Evolutionary conservation across 805 yeast species (phyloP).

Genomic region (Suhomyces pyralidae): DNA sequence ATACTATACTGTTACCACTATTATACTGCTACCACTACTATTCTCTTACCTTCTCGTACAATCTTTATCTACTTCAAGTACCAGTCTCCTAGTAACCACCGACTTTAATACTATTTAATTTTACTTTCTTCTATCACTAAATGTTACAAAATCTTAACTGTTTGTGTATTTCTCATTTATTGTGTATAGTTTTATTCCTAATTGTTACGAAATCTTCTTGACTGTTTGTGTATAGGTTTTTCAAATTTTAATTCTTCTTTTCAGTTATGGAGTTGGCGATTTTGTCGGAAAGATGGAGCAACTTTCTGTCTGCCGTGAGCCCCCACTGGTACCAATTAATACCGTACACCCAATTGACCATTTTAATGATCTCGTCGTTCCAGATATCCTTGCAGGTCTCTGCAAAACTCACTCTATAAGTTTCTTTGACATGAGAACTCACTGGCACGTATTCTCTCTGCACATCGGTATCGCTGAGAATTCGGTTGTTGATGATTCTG

Average conservation of each 20-base stretch:
- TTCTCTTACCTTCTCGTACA: too few relatives aligned
- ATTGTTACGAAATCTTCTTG: too few relatives aligned
- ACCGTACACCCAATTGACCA: slow-evolving; percentile 62
- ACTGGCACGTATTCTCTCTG: slow-evolving; percentile 43
- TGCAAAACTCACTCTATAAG: slow-evolving; percentile 36
- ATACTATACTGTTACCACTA: too few relatives aligned
- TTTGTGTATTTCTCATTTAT: too few relatives aligned
- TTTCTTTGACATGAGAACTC: slow-evolving; percentile 22
- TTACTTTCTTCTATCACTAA: too few relatives aligned
- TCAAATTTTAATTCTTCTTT: neutral
- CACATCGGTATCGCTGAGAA: slow-evolving; percentile 47
- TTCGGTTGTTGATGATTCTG: slow-evolving; percentile 50
- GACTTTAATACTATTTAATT: too few relatives aligned
- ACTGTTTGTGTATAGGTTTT: too few relatives aligned
- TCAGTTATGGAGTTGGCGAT: slow-evolving; percentile 7
- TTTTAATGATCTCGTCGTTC: slow-evolving; percentile 67
- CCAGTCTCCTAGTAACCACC: too few relatives aligned
- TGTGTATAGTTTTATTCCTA: too few relatives aligned
- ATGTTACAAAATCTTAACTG: too few relatives aligned
- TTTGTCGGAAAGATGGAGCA: slow-evolving; percentile 28
- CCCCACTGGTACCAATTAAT: slow-evolving; percentile 48
- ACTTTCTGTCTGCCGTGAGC: slow-evolving; percentile 31
- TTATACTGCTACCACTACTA: too few relatives aligned
- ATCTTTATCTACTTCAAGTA: too few relatives aligned
- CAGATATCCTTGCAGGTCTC: slow-evolving; percentile 76